Conservation (phyloP, 768 basidiomycete genomes). For the Phaeotremella skinneri region DNA sequence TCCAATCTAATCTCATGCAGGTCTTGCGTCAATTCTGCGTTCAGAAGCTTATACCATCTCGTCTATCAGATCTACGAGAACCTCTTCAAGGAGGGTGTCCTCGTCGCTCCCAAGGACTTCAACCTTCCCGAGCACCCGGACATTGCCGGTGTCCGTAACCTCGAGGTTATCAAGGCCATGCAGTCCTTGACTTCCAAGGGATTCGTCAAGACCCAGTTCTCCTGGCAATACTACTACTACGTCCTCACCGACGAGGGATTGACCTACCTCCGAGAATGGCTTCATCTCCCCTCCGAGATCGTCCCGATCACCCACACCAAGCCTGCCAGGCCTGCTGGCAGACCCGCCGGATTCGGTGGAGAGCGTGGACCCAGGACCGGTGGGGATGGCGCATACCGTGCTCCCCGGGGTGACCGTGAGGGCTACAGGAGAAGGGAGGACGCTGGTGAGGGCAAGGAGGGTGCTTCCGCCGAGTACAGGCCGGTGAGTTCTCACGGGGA, state of each 20-base stretch:
- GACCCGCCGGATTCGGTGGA: conserved; percentile 62
- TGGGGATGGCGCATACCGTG: conserved; percentile 78
- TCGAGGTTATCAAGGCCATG: conserved; percentile 70
- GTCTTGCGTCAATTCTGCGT: neutral
- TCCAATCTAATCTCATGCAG: neutral
- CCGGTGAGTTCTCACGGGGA: conserved; percentile 69
- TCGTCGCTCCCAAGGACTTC: conserved; percentile 99
- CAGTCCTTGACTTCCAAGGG: conserved; percentile 70
- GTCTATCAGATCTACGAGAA: conserved; percentile 79
- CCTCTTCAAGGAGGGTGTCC: conserved; percentile 99
- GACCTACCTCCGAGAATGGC: conserved; percentile 93
- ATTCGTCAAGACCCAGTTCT: conserved; percentile 97
- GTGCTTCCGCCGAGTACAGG: conserved; percentile 82
- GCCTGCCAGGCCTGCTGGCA: conserved; percentile 73
- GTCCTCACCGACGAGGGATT: conserved; percentile 94
- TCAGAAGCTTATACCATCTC: neutral
- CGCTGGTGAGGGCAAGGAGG: conserved; percentile 72
- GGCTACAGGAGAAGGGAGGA: conserved; percentile 70
- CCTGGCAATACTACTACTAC: conserved; percentile 99
- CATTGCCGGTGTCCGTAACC: conserved; percentile 62
- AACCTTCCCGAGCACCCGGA: conserved; percentile 97
- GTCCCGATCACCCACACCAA: conserved; percentile 98
- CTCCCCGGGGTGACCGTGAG: conserved; percentile 75
- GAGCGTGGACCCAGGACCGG: conserved; percentile 62
- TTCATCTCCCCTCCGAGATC: conserved; percentile 91